Conservation (phyloP, 2,329 filamentous ascomycete species). For the Triangularia setosa region DNA sequence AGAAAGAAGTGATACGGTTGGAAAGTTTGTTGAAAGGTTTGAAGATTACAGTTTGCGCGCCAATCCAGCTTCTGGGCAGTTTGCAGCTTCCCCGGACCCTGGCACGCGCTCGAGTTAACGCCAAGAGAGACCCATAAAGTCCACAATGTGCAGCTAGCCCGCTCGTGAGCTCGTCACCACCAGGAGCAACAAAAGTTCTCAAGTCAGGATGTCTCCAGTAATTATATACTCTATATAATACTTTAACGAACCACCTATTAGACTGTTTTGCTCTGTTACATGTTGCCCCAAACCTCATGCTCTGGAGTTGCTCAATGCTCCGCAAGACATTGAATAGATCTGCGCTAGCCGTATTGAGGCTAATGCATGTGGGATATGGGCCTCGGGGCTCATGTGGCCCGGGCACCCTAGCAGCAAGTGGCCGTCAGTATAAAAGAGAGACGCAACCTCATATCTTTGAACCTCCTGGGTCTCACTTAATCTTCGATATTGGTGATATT, state of each 20-base stretch:
- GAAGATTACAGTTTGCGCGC: background rate
- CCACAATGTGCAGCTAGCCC: background rate
- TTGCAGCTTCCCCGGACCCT: background rate
- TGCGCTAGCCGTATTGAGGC: background rate
- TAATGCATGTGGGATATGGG: background rate
- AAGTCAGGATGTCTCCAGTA: background rate
- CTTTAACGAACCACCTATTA: too few relatives aligned
- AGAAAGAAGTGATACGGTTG: background rate
- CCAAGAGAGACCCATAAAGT: background rate
- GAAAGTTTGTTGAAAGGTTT: background rate
- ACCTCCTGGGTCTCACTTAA: background rate
- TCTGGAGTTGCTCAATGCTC: background rate
- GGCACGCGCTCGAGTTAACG: background rate
- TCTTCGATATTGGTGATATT: background rate
- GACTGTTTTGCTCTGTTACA: background rate
- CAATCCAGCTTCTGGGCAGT: background rate
- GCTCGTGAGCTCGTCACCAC: background rate
- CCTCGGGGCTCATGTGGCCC: background rate
- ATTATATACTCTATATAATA: too few relatives aligned
- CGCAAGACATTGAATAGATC: background rate
- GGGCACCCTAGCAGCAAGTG: background rate
- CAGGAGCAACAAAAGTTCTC: background rate
- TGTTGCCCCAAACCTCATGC: background rate
- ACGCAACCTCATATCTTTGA: background rate
- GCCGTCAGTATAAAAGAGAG: background rate